These are phyloP conservation scores for Aspergillus nanangensis DNA, from an alignment of 495 filamentous ascomycete genomes.

Conservation along the genomic window DNA sequence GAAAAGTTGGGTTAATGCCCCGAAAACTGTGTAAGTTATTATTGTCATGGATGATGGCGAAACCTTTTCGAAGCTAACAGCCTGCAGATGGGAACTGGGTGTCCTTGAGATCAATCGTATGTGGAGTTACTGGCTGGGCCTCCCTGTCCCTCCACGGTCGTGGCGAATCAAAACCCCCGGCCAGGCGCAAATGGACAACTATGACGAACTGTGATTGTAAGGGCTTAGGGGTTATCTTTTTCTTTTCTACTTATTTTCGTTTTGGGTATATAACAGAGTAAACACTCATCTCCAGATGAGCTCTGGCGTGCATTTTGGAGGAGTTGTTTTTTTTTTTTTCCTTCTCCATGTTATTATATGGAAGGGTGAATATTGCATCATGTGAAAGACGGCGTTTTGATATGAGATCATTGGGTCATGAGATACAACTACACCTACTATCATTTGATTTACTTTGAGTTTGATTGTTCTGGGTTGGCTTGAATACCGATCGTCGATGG, in stretches of 20 bases:
- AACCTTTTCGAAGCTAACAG: background rate
- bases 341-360: too few species aligned
- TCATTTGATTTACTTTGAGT: too few species aligned
- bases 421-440: too few species aligned
- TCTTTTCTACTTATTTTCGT: background rate
- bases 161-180: constrained; percentile 56
- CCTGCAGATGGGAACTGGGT: constrained; percentile 54
- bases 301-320: too few species aligned
- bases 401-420: too few species aligned
- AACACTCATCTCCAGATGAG: too few species aligned
- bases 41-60: background rate
- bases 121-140: constrained; percentile 75
- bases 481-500: too few species aligned
- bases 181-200: constrained; percentile 10
- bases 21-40: constrained; percentile 63
- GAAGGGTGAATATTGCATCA: too few species aligned
- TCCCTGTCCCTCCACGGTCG: constrained; percentile 62
- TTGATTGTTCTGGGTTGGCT: too few species aligned
- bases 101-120: constrained; percentile 56
- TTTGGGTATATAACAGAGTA: too few species aligned
- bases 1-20: constrained; percentile 63
- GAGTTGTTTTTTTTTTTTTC: too few species aligned
- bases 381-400: too few species aligned
- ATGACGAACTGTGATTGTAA: constrained; percentile 53
- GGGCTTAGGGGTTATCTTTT: constrained; percentile 5